Base-by-base conservation (phyloP, 768 basidiomycete genomes). In the Terana coerulea region DNA sequence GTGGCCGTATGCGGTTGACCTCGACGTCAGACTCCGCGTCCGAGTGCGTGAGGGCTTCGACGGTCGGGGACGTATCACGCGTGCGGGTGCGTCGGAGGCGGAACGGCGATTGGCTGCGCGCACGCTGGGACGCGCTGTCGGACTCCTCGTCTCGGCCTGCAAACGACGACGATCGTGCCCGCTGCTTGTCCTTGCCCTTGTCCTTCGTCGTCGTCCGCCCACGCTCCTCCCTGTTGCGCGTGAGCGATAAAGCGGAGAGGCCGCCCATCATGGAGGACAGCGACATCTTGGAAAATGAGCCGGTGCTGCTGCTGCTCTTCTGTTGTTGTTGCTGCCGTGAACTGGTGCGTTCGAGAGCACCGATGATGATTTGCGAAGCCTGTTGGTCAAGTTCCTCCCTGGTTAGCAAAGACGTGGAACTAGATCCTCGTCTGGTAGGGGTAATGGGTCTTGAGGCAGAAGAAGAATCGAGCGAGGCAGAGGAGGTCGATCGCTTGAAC, bases 31-130 rank as follows among this genome's bases (percentile, higher is more conserved):
- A 73, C 44, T 88, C 87, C 39, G 71, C 77, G 57, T 88, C 85
- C 3, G 80, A 86, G 15, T 73, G 78, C 45, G 70, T 71, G 50
- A 90, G 76, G 0, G 78, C 74, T 33, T 72, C 69, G 33, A 79
- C 75, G 57, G 64, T 45, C 51, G 67, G 77, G 72, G 62, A 84
- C 67, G 33, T 75, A 78, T 76, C 75, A 46, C 79, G 72, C 8
- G 77, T 71, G 54, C 87, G 78, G 51, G 82, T 78, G 29, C 88
- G 76, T 36, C 89, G 76, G 51, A 91, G 78, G 36, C 73, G 73
- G 65, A 97, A 95, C 35, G 94, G 89, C 2, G 91, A 91, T 59
- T 84, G 75, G 40, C 88, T 86, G 33, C 91, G 83, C 12, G 86
- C 77, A 51, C 87, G 86, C 10, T 75, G 73, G 3, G 68, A 67